phyloP scores from a whole-genome alignment of 805 yeast genomes.

The Candida tallmaniae region DNA sequence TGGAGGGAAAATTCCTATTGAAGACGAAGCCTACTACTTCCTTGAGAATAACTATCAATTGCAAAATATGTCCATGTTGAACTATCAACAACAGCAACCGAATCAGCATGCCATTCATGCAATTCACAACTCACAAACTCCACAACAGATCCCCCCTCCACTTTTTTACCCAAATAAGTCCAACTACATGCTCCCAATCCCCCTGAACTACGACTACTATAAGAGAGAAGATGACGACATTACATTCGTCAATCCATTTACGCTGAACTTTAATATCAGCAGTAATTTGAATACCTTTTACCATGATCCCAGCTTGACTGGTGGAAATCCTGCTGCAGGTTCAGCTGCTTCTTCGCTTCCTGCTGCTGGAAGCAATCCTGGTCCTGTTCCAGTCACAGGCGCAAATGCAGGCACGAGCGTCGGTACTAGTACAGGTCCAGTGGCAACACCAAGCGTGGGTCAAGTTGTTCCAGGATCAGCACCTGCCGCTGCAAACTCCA shows the following conservation, averaged over 20 bases:
- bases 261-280: slow-evolving; percentile 7
- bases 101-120: background rate
- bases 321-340: background rate
- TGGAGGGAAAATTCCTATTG: slow-evolving; percentile 51
- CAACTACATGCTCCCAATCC: slow-evolving; percentile 12
- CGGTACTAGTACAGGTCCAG: background rate
- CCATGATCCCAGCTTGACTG: slow-evolving; percentile 4
- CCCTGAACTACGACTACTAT: slow-evolving; percentile 11
- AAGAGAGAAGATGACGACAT: slow-evolving; percentile 6
- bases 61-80: slow-evolving; percentile 33
- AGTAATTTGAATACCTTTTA: slow-evolving; percentile 10
- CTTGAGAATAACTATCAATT: slow-evolving; percentile 42
- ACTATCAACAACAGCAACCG: slow-evolving; percentile 2
- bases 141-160: slow-evolving; percentile 5
- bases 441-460: no score
- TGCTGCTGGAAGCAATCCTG: background rate
- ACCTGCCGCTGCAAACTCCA: background rate
- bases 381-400: background rate
- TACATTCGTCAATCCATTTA: slow-evolving; percentile 9
- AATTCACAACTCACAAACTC: slow-evolving; percentile 1
- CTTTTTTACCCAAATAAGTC: slow-evolving; percentile 7
- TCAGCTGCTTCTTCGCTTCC: background rate
- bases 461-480: no score
- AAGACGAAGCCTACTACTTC: slow-evolving; percentile 47
- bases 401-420: no score